Percentiles rank a stretch among this genome's conserved stretches.
These are phyloP conservation scores for Suhomyces anneliseae DNA, from an alignment of 1,139 yeast genomes.

Conservation along the genomic window DNA sequence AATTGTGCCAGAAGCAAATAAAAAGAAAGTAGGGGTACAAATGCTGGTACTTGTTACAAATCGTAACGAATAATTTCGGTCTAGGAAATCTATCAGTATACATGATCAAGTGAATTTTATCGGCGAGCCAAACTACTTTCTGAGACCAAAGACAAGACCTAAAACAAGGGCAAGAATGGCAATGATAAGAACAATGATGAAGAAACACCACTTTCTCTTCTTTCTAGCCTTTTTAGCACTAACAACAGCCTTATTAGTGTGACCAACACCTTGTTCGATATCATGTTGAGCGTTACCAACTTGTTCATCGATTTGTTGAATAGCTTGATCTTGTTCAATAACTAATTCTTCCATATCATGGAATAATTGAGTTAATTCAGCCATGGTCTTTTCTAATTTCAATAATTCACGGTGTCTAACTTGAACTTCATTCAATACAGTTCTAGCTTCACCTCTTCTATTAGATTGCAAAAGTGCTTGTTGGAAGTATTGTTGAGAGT, in stretches of 20 bases:
- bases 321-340: constrained; percentile 90
- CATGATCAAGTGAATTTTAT: constrained; percentile 4
- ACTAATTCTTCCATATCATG: constrained; percentile 96
- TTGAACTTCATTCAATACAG: constrained; percentile 94
- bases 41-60: constrained; percentile 9
- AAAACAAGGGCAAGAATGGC: constrained; percentile 70
- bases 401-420: constrained; percentile 93
- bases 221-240: constrained; percentile 89
- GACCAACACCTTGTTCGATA: constrained; percentile 92
- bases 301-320: constrained; percentile 80
- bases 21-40: not conserved
- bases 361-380: constrained; percentile 91
- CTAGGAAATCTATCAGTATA: constrained; percentile 10
- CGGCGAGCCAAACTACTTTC: constrained; percentile 8
- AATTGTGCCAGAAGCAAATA: constrained; percentile 6
- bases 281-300: constrained; percentile 84
- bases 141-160: constrained; percentile 44
- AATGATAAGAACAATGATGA: constrained; percentile 60
- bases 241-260: constrained; percentile 85
- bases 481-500: constrained; percentile 88
- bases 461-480: constrained; percentile 90
- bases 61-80: constrained; percentile 8
- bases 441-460: constrained; percentile 95
- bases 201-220: constrained; percentile 86
- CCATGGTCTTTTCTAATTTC: constrained; percentile 93